A percentile compares a stretch with the other conserved stretches of the same genome.
phyloP scores from a whole-genome alignment of 2,329 filamentous ascomycete species.

The Akanthomyces muscarius region DNA sequence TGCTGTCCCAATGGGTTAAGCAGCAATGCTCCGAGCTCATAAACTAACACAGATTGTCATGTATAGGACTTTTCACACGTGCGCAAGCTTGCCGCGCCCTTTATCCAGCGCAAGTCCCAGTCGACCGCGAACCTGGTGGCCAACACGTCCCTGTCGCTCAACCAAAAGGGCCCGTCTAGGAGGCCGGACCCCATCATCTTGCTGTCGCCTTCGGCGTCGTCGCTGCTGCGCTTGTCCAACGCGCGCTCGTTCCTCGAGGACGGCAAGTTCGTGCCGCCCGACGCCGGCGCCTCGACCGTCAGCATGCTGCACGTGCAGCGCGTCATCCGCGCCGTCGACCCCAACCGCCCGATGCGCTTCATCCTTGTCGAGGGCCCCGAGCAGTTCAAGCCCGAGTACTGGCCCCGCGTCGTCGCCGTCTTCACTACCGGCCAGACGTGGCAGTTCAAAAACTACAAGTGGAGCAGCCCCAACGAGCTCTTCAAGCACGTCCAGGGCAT shows the following conservation, averaged over 20 bases:
- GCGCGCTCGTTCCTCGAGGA: constrained; percentile 90
- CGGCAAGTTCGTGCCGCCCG: constrained; percentile 75
- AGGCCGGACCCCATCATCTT: constrained; percentile 86
- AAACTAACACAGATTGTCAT: constrained; percentile 17
- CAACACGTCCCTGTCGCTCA: constrained; percentile 48
- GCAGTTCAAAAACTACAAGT: constrained; percentile 99
- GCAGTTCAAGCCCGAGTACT: constrained; percentile 97
- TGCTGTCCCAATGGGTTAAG: background rate
- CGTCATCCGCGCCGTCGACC: constrained; percentile 65
- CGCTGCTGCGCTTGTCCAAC: constrained; percentile 90
- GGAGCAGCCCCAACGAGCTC: constrained; percentile 81
- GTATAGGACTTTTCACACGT: constrained; percentile 87
- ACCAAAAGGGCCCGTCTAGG: constrained; percentile 48
- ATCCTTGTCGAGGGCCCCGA: constrained; percentile 91
- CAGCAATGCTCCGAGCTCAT: background rate
- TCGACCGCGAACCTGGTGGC: constrained; percentile 36
- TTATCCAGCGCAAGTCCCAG: constrained; percentile 61
- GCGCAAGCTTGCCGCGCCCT: constrained; percentile 75
- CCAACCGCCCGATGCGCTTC: constrained; percentile 75
- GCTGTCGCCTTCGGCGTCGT: constrained; percentile 91
- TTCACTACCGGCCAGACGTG: constrained; percentile 97
- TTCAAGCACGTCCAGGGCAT: constrained; percentile 86
- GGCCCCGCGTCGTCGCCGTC: constrained; percentile 89
- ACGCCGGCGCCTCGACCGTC: constrained; percentile 61
- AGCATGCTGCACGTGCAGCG: constrained; percentile 87